These are phyloP conservation scores for Claviceps capensis DNA, from an alignment of 2,329 filamentous ascomycete genomes.

Conservation along the genomic window DNA sequence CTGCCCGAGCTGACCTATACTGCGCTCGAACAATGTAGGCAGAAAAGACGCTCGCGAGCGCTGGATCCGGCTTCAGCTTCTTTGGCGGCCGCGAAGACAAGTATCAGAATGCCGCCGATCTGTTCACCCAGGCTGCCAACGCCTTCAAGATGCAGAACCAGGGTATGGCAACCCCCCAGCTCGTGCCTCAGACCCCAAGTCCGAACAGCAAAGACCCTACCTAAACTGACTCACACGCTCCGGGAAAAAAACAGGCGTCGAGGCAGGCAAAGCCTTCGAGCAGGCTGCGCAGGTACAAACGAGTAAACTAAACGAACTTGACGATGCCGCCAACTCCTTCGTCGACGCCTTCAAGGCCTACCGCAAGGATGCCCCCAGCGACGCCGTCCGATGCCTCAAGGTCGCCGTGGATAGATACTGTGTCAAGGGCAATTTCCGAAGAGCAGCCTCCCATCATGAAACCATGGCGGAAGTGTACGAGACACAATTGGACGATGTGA, in stretches of 20 bases:
- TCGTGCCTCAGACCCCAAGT: not conserved
- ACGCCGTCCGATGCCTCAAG: conserved; percentile 69
- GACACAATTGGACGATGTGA: conserved; percentile 62
- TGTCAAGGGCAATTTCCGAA: conserved; percentile 75
- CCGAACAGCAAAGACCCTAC: not conserved
- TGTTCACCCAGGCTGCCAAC: conserved; percentile 81
- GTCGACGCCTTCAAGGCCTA: conserved; percentile 94
- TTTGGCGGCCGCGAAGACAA: conserved; percentile 83
- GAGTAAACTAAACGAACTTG: conserved; percentile 73
- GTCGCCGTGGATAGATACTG: conserved; percentile 77
- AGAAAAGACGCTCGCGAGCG: conserved; percentile 66
- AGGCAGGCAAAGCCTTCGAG: conserved; percentile 79
- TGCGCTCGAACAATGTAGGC: conserved; percentile 42
- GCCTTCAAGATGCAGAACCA: conserved; percentile 79
- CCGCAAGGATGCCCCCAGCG: conserved; percentile 68
- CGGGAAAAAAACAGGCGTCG: conserved; percentile 43
- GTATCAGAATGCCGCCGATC: conserved; percentile 75
- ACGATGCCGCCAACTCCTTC: conserved; percentile 80
- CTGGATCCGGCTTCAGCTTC: conserved; percentile 71
- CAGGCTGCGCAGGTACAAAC: conserved; percentile 70
- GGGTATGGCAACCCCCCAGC: conserved; percentile 36
- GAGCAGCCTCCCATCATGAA: conserved; percentile 84
- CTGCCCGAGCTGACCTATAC: conserved; percentile 2
- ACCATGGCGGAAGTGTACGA: conserved; percentile 79
- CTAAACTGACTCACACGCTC: not conserved